Conservation (phyloP, 2,329 filamentous ascomycete genomes). For the Cercospora sp. region DNA sequence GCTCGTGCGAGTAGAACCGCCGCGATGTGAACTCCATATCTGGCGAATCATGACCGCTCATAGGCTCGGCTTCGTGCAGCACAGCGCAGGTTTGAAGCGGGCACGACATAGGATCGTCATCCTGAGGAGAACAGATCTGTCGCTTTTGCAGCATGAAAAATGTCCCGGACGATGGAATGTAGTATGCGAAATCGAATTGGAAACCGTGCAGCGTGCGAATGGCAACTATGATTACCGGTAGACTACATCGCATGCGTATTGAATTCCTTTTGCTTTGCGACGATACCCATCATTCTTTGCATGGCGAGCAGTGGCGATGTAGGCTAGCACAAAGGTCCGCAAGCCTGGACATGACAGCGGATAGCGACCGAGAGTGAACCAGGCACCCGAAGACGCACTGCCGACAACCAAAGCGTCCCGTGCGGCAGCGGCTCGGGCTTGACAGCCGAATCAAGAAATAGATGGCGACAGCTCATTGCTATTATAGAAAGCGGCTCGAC, state of each 20-base stretch:
- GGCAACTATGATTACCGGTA: neutral
- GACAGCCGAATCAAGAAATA: neutral
- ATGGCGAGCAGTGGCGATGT: neutral
- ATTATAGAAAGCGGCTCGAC: neutral
- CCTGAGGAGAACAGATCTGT: neutral
- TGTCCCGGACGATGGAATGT: neutral
- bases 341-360: slow-evolving; percentile 8
- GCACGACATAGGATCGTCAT: neutral
- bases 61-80: slow-evolving; percentile 13
- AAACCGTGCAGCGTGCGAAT: neutral
- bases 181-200: neutral
- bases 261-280: neutral
- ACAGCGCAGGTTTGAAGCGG: neutral
- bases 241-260: neutral
- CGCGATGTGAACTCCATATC: neutral
- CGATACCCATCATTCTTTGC: neutral
- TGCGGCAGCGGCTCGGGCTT: neutral
- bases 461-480: neutral
- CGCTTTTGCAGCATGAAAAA: neutral
- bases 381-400: neutral
- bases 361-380: neutral
- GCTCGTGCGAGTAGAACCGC: slow-evolving; percentile 6
- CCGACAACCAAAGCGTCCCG: neutral
- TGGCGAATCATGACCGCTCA: slow-evolving; percentile 11
- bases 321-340: neutral